Percentiles rank a stretch among this genome's conserved stretches.
phyloP scores from a whole-genome alignment of 176 grass and related monocot species.

The Typha latifolia region DNA sequence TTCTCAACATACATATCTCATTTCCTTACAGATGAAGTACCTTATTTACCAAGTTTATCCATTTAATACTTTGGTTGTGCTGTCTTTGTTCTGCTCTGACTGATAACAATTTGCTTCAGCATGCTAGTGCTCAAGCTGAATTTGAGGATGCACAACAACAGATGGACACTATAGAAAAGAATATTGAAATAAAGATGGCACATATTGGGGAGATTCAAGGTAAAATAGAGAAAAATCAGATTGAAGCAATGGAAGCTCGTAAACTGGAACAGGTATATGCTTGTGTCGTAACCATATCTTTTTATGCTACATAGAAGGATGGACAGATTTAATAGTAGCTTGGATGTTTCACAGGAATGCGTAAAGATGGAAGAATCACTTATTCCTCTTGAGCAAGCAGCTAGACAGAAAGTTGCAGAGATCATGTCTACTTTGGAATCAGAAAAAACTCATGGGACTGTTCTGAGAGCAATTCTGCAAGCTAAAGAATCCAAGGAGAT shows the following conservation, averaged over 20 bases:
- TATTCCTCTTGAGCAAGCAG: slow-evolving; percentile 70
- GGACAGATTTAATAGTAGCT: slow-evolving; percentile 10
- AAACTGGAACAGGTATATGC: slow-evolving; percentile 56
- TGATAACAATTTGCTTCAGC: slow-evolving; percentile 36
- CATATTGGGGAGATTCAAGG: slow-evolving; percentile 44
- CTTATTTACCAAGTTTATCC: neutral
- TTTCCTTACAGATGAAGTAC: neutral
- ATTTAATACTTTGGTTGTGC: neutral
- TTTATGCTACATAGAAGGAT: neutral
- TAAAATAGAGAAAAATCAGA: slow-evolving; percentile 48
- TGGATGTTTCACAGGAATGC: slow-evolving; percentile 47
- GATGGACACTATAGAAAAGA: slow-evolving; percentile 59
- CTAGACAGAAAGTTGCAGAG: slow-evolving; percentile 77
- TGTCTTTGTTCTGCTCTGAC: neutral
- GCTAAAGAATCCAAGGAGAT: slow-evolving; percentile 93
- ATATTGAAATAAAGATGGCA: slow-evolving; percentile 43
- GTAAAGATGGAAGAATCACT: slow-evolving; percentile 57
- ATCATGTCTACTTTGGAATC: slow-evolving; percentile 57
- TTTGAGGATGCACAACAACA: slow-evolving; percentile 55
- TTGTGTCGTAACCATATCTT: neutral
- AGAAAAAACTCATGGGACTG: slow-evolving; percentile 64
- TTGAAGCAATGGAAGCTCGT: slow-evolving; percentile 54
- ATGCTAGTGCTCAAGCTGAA: slow-evolving; percentile 55
- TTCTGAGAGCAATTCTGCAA: slow-evolving; percentile 84
- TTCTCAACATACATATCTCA: neutral